phyloP scores from a whole-genome alignment of 768 basidiomycete genomes.

The Galerina sulciceps region DNA sequence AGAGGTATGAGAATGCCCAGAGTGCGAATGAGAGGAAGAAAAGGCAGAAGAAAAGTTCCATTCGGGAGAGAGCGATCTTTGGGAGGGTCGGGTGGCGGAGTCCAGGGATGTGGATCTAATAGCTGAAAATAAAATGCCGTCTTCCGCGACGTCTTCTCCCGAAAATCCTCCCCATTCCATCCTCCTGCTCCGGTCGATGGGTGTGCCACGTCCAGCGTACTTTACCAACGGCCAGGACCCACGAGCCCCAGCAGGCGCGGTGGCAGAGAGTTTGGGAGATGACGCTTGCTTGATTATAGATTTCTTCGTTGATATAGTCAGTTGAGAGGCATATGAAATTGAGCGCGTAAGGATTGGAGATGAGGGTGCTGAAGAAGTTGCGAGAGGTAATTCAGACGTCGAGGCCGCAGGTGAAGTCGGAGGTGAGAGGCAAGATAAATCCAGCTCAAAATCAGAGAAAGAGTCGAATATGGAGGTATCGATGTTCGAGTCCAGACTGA shows the following conservation, averaged over 20 bases:
- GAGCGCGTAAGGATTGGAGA: constrained; percentile 40
- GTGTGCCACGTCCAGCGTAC: constrained; percentile 54
- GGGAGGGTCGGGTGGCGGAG: constrained; percentile 30
- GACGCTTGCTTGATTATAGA: constrained; percentile 30
- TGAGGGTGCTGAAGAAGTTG: constrained; percentile 33
- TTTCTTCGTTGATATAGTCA: constrained; percentile 23
- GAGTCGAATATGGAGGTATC: constrained; percentile 40
- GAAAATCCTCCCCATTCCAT: constrained; percentile 48
- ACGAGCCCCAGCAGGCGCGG: constrained; percentile 31
- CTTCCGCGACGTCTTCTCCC: constrained; percentile 44
- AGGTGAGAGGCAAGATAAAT: constrained; percentile 47
- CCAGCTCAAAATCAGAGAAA: constrained; percentile 51
- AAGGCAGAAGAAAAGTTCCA: constrained; percentile 41
- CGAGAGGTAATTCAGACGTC: constrained; percentile 32
- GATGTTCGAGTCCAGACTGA: constrained; percentile 15
- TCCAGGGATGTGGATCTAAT: constrained; percentile 46
- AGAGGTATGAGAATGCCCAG: constrained; percentile 8
- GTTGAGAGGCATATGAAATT: constrained; percentile 37
- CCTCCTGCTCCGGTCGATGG: constrained; percentile 45
- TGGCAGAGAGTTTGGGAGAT: constrained; percentile 30
- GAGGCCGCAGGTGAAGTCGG: constrained; percentile 44
- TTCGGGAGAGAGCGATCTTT: constrained; percentile 35
- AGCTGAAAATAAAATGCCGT: constrained; percentile 47
- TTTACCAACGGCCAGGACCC: constrained; percentile 49
- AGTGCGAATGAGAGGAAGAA: constrained; percentile 22